A percentile compares a stretch with the other conserved stretches of the same genome.
Evolutionary conservation across 208 protist genomes (phyloP).

Genomic region (Leishmania arabica): DNA sequence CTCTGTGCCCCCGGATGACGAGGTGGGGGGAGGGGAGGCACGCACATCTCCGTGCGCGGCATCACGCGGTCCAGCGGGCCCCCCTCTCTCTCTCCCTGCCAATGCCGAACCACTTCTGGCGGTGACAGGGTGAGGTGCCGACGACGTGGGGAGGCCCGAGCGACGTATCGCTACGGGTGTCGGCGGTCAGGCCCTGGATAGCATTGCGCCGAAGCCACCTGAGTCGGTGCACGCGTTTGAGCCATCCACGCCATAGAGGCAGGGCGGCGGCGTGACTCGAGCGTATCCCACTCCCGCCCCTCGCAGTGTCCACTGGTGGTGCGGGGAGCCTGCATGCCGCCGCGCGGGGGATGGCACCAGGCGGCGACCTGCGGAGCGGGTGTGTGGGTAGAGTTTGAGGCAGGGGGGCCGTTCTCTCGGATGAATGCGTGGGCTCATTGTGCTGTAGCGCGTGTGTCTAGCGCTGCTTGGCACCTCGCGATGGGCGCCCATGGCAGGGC

Average conservation of each 20-base stretch:
- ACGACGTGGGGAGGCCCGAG: background rate
- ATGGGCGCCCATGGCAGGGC: background rate
- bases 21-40: background rate
- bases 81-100: background rate
- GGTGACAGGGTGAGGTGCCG: background rate
- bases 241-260: background rate
- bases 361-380: background rate
- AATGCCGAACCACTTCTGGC: background rate
- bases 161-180: background rate
- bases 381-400: background rate
- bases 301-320: background rate
- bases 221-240: background rate
- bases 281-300: background rate
- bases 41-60: background rate
- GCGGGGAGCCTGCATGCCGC: background rate
- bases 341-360: background rate
- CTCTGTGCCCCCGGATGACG: background rate
- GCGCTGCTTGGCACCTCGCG: background rate
- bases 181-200: background rate
- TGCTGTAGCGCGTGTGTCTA: background rate
- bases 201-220: background rate
- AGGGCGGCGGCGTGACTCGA: background rate
- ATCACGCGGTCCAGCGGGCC: background rate
- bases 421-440: background rate
- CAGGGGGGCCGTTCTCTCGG: background rate